Conservation (phyloP, 257 asterid species). For the Salvia rosmarinus region DNA sequence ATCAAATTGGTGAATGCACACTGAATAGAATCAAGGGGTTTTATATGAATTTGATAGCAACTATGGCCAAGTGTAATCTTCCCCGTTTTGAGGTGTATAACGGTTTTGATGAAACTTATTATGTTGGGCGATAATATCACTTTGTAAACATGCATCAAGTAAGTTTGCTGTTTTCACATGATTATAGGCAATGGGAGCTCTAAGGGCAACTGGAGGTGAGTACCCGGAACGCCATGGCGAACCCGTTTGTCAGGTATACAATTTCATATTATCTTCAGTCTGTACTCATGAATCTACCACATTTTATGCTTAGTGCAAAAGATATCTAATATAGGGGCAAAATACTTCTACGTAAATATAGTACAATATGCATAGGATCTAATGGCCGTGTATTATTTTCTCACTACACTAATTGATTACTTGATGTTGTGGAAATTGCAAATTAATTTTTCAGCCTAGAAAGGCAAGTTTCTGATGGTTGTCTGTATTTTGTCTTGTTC, state of each 20-base stretch:
- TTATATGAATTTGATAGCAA: constrained; percentile 17
- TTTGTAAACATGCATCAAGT: constrained; percentile 37
- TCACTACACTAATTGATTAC: not conserved
- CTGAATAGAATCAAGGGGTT: constrained; percentile 18
- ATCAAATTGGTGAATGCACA: constrained; percentile 18
- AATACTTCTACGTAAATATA: not conserved
- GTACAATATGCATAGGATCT: not conserved
- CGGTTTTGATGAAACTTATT: constrained; percentile 18
- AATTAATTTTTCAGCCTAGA: constrained; percentile 21
- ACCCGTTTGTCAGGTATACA: constrained; percentile 79
- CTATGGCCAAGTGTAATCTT: constrained; percentile 21
- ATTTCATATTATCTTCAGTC: not conserved
- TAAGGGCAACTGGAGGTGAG: constrained; percentile 67
- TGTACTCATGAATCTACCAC: not conserved
- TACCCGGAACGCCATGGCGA: constrained; percentile 80
- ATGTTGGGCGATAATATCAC: constrained; percentile 25
- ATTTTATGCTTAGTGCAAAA: not conserved
- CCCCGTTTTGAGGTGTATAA: constrained; percentile 16
- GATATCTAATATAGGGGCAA: not conserved
- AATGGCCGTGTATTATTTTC: not conserved
- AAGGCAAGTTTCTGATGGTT: constrained; percentile 26
- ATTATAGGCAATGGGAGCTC: constrained; percentile 67
- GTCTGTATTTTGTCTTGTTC: constrained; percentile 24
- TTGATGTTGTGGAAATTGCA: constrained; percentile 10
- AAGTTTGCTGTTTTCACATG: constrained; percentile 28